phyloP scores from a whole-genome alignment of 257 asterid genomes.

The Parsonsia alboflavescens region DNA sequence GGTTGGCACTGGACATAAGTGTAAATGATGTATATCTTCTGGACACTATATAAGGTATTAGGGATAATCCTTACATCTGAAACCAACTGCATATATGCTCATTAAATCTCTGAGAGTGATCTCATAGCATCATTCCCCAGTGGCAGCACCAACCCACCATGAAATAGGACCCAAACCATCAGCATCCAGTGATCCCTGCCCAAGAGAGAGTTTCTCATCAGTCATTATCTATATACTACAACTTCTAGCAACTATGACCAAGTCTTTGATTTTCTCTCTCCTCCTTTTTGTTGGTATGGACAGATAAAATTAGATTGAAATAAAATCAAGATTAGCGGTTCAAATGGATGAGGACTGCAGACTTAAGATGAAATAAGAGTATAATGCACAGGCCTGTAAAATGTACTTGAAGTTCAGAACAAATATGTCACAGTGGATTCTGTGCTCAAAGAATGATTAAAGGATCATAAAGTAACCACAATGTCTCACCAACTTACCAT shows the following conservation, averaged over 20 bases:
- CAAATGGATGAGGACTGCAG: not conserved
- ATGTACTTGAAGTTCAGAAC: not conserved
- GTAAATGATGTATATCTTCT: no score
- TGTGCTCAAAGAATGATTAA: not conserved
- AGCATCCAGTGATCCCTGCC: constrained; percentile 71
- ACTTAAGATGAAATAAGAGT: not conserved
- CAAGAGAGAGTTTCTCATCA: not conserved
- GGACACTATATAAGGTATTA: no score
- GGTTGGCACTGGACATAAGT: no score
- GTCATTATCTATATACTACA: not conserved
- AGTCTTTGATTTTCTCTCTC: not conserved
- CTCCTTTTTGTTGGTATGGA: not conserved
- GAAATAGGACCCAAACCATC: constrained; percentile 81
- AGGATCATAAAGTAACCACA: not conserved
- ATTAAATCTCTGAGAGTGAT: not conserved
- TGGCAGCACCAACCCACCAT: constrained; percentile 51
- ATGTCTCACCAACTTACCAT: not conserved
- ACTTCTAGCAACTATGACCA: not conserved
- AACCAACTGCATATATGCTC: not conserved
- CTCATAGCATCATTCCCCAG: not conserved
- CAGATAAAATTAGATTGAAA: not conserved
- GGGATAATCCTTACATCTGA: not conserved
- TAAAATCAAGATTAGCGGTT: not conserved
- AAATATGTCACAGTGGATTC: not conserved
- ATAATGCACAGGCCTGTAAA: not conserved